Conservation (phyloP, 2,329 filamentous ascomycete species). For the Fusarium sp. region DNA sequence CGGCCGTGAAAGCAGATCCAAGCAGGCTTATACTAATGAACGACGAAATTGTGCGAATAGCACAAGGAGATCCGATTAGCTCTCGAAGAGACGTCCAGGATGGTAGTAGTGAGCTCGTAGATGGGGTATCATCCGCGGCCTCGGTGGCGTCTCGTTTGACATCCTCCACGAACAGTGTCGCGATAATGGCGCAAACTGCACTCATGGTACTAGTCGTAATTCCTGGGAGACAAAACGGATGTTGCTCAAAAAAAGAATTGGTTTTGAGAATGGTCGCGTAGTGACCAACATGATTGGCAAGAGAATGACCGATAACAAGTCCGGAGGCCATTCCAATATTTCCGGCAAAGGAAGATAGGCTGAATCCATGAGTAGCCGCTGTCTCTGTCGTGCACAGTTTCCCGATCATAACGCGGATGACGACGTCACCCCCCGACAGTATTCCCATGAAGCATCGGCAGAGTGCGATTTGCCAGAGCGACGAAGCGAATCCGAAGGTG, state of each 20-base stretch:
- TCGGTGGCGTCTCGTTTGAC: neutral
- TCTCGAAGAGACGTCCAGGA: neutral
- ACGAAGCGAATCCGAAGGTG: neutral
- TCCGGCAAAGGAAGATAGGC: neutral
- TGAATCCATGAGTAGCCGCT: neutral
- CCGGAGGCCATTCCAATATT: neutral
- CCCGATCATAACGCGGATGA: neutral
- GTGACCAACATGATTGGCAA: neutral
- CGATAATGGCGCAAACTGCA: neutral
- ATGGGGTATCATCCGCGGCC: neutral
- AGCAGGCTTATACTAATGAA: neutral
- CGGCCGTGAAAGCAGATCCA: neutral
- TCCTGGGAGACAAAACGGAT: neutral
- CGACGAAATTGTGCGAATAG: fast-evolving
- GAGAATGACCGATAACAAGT: neutral
- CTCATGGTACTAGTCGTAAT: neutral
- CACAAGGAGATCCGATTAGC: neutral
- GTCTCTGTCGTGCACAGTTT: neutral
- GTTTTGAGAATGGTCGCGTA: neutral
- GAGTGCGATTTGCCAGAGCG: neutral
- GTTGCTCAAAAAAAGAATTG: neutral
- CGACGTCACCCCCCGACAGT: neutral
- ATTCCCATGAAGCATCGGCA: neutral
- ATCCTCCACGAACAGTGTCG: neutral
- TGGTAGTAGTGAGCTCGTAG: too few species aligned